Evolutionary conservation across 2,329 filamentous ascomycete species (phyloP).

Genomic region (Neofusicoccum sp.): DNA sequence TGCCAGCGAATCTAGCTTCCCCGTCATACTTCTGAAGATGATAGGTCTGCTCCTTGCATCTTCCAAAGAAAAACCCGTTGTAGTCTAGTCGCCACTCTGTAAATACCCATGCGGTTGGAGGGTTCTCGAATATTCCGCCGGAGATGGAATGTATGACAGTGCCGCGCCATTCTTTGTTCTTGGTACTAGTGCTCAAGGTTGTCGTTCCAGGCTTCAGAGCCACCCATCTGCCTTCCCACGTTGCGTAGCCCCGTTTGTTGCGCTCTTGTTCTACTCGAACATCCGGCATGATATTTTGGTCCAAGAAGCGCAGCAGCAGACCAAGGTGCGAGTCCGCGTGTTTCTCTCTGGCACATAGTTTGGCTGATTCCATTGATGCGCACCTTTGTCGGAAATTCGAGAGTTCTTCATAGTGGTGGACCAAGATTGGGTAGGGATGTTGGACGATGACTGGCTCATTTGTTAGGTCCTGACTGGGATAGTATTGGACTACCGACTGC

Average conservation of each 20-base stretch:
- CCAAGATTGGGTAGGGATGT: conserved; percentile 18
- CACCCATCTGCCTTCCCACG: conserved; percentile 18
- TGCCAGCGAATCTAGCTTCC: background rate
- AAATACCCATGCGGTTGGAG: background rate
- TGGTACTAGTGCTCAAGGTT: background rate
- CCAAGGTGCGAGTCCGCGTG: conserved; percentile 14
- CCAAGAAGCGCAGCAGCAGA: conserved; percentile 10
- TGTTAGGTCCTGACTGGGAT: conserved; percentile 21
- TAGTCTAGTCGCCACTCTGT: background rate
- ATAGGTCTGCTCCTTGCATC: background rate
- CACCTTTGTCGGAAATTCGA: background rate
- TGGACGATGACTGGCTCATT: conserved; percentile 2
- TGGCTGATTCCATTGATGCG: background rate
- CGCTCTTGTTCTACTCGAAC: conserved; percentile 16
- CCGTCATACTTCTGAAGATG: background rate
- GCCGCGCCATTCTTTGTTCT: background rate
- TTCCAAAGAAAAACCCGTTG: background rate
- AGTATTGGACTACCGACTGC: conserved; percentile 17
- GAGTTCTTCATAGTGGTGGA: conserved; percentile 21
- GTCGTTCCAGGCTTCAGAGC: conserved; percentile 4
- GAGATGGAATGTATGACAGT: background rate
- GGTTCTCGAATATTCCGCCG: background rate
- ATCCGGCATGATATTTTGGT: conserved; percentile 14
- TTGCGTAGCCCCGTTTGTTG: background rate
- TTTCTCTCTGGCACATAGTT: conserved; percentile 15